Evolutionary conservation across 176 grass and related monocot genomes (phyloP).

Genomic region (Phragmites australis): DNA sequence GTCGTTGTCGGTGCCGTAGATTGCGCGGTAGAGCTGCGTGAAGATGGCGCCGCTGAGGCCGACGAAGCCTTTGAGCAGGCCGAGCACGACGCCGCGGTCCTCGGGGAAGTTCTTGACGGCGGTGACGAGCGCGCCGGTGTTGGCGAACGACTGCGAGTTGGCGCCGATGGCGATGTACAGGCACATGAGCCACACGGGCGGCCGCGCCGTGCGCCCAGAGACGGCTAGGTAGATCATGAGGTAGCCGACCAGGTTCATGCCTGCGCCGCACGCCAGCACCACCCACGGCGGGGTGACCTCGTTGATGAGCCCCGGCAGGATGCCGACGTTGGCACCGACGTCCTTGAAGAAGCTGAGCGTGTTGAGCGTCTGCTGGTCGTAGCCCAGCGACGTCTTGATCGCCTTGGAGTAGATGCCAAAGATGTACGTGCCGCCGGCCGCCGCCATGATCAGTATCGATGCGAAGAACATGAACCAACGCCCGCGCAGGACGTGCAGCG

Average conservation of each 20-base stretch:
- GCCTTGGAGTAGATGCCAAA: constrained; percentile 76
- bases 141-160: constrained; percentile 87
- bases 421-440: constrained; percentile 74
- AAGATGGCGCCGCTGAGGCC: constrained; percentile 80
- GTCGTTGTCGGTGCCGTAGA: constrained; percentile 57
- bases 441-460: constrained; percentile 67
- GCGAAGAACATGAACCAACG: constrained; percentile 89
- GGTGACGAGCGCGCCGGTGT: constrained; percentile 75
- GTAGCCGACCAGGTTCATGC: constrained; percentile 74
- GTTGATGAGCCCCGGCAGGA: constrained; percentile 61
- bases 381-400: constrained; percentile 67
- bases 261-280: constrained; percentile 56
- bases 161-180: constrained; percentile 75
- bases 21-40: constrained; percentile 74
- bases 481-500: constrained; percentile 42
- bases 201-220: constrained; percentile 37
- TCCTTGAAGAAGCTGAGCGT: constrained; percentile 88
- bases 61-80: constrained; percentile 80
- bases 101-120: constrained; percentile 83
- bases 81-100: constrained; percentile 68
- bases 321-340: constrained; percentile 68
- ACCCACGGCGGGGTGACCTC: constrained; percentile 67
- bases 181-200: constrained; percentile 69
- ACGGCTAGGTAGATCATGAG: constrained; percentile 79
- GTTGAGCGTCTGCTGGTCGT: constrained; percentile 83